Conservation (phyloP, 768 basidiomycete species). For the Mycena leptocephala region DNA sequence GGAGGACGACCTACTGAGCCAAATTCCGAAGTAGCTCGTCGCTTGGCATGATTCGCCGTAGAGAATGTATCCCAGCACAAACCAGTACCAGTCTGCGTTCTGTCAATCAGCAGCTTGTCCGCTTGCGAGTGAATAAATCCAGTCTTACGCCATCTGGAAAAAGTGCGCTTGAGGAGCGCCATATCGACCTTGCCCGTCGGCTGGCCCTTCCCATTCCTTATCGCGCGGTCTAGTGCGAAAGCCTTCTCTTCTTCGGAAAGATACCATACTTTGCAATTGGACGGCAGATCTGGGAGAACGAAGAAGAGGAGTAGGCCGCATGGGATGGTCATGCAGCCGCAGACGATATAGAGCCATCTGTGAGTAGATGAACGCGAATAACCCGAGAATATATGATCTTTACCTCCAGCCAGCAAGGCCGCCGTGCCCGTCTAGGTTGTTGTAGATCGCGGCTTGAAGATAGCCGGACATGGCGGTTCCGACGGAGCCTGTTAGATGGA, state of each 20-base stretch:
- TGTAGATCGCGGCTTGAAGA: conserved; percentile 43
- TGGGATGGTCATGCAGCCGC: conserved; percentile 45
- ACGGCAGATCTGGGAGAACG: conserved; percentile 43
- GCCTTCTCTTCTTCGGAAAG: conserved; percentile 41
- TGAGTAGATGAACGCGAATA: background rate
- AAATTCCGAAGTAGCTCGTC: conserved; percentile 42
- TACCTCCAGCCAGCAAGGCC: conserved; percentile 46
- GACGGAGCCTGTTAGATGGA: conserved; percentile 43
- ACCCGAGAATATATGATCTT: background rate
- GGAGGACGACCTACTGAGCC: conserved; percentile 36
- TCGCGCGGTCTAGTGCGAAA: conserved; percentile 40
- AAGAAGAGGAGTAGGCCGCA: conserved; percentile 40
- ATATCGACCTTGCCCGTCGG: conserved; percentile 38
- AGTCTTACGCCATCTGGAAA: conserved; percentile 40
- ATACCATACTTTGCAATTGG: conserved; percentile 44
- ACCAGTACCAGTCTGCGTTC: conserved; percentile 42
- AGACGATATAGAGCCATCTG: conserved; percentile 46
- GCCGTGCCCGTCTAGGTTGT: conserved; percentile 38
- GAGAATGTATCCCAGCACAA: conserved; percentile 43
- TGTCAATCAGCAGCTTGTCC: background rate
- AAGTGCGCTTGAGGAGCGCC: conserved; percentile 39
- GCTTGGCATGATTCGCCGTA: conserved; percentile 42
- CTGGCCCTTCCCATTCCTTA: conserved; percentile 38
- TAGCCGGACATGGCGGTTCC: conserved; percentile 45
- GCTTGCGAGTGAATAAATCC: no score